Conservation (phyloP, 768 basidiomycete genomes). For the Terana coerulea region DNA sequence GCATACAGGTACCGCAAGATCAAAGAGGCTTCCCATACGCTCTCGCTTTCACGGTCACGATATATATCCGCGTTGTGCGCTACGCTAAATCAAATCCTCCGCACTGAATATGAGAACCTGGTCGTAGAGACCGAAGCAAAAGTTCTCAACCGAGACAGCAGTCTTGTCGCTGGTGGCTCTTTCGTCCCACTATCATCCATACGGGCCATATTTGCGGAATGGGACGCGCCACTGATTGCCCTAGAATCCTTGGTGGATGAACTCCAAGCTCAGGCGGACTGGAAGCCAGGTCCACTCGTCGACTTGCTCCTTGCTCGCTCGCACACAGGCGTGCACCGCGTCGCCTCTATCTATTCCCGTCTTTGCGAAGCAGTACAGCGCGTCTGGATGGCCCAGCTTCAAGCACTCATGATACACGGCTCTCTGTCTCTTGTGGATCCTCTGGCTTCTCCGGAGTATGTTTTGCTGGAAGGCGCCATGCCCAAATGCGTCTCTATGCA, state of each 20-base stretch:
- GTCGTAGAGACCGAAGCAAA: conserved; percentile 80
- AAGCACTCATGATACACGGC: conserved; percentile 79
- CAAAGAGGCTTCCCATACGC: conserved; percentile 46
- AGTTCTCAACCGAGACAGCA: conserved; percentile 69
- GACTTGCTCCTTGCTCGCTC: conserved; percentile 72
- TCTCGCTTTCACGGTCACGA: conserved; percentile 60
- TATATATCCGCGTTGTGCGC: conserved; percentile 80
- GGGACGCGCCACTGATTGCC: conserved; percentile 83
- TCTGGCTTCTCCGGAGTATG: conserved; percentile 56
- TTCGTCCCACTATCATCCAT: conserved; percentile 86
- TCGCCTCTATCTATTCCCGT: conserved; percentile 65
- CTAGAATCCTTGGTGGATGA: conserved; percentile 62
- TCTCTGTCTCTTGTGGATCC: conserved; percentile 60
- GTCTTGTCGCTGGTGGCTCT: conserved; percentile 72
- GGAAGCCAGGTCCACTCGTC: conserved; percentile 76
- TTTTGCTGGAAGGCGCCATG: conserved; percentile 60
- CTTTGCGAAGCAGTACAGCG: conserved; percentile 75
- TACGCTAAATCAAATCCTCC: conserved; percentile 67
- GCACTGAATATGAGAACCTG: conserved; percentile 74
- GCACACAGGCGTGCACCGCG: conserved; percentile 73
- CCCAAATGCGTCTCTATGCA: conserved; percentile 73
- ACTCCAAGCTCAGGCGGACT: conserved; percentile 48
- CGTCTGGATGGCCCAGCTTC: conserved; percentile 83
- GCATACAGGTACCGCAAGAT: conserved; percentile 75
- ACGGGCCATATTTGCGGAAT: conserved; percentile 78